These are phyloP conservation scores for Viola odorata DNA, from an alignment of 345 rosid genomes.

Conservation along the genomic window DNA sequence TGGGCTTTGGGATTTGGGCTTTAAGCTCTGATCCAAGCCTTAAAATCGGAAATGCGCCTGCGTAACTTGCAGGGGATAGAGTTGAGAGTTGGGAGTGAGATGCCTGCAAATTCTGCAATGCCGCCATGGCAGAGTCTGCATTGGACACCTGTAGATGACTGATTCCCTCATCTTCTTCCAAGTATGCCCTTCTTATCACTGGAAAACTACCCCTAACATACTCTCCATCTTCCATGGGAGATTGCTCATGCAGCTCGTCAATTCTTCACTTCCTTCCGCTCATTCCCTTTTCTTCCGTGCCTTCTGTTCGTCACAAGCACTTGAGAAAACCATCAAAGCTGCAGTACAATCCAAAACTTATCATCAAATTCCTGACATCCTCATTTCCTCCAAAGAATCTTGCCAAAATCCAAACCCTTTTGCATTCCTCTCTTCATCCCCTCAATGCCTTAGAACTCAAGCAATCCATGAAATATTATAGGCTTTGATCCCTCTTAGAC, in stretches of 20 bases:
- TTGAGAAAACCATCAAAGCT: constrained; percentile 45
- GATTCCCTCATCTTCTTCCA: too few relatives aligned
- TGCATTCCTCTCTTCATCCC: constrained; percentile 53
- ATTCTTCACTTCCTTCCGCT: background rate
- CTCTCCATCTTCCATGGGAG: too few relatives aligned
- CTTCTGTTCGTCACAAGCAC: constrained; percentile 35
- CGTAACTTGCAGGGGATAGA: too few relatives aligned
- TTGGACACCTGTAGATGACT: too few relatives aligned
- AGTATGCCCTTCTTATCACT: too few relatives aligned
- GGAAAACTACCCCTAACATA: too few relatives aligned
- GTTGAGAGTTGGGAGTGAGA: too few relatives aligned
- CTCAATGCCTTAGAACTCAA: constrained; percentile 34
- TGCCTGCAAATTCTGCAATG: too few relatives aligned
- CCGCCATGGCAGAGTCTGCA: too few relatives aligned
- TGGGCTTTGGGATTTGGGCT: too few relatives aligned
- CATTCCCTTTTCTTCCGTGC: constrained; percentile 8
- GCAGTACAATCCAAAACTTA: constrained; percentile 56
- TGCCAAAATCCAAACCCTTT: constrained; percentile 47
- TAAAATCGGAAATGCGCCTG: too few relatives aligned
- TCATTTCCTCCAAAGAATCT: constrained; percentile 32
- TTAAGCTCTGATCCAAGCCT: too few relatives aligned
- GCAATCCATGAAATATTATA: constrained; percentile 61
- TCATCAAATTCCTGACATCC: constrained; percentile 53
- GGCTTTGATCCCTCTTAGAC: constrained; percentile 50
- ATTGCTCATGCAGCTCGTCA: background rate